Evolutionary conservation across 768 basidiomycete species (phyloP).

Genomic region (Leccinum subgranulosum): DNA sequence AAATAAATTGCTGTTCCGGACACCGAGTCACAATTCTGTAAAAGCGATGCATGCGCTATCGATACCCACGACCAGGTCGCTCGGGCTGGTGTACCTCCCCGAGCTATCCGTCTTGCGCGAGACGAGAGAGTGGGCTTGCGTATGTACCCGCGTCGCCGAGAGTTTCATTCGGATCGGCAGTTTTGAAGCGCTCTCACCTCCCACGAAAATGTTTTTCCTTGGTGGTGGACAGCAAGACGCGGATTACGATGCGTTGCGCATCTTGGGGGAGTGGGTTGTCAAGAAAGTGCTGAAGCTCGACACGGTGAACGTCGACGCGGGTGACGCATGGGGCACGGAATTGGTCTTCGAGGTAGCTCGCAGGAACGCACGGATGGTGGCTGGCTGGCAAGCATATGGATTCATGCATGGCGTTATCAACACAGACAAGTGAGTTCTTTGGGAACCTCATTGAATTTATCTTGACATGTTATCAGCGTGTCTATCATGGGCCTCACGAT

Average conservation of each 20-base stretch:
- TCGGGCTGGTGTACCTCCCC: constrained; percentile 76
- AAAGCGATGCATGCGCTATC: constrained; percentile 72
- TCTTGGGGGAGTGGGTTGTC: constrained; percentile 74
- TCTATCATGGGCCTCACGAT: constrained; percentile 75
- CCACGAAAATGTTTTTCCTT: constrained; percentile 58
- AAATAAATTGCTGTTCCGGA: not conserved
- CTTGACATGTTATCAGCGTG: constrained; percentile 43
- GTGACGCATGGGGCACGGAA: constrained; percentile 64
- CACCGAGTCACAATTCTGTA: constrained; percentile 7
- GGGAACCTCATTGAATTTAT: not conserved
- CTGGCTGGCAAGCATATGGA: constrained; percentile 92
- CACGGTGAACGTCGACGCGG: constrained; percentile 37
- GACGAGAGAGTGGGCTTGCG: constrained; percentile 61
- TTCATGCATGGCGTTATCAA: constrained; percentile 98
- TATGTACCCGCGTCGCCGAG: constrained; percentile 80
- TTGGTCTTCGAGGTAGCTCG: constrained; percentile 76
- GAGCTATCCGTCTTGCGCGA: constrained; percentile 76
- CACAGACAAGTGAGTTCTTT: constrained; percentile 77
- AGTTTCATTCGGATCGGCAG: constrained; percentile 91
- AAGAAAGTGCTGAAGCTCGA: constrained; percentile 53
- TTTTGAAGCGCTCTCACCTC: constrained; percentile 83
- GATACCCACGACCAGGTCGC: constrained; percentile 86
- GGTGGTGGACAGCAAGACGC: constrained; percentile 75
- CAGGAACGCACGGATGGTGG: constrained; percentile 90
- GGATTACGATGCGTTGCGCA: constrained; percentile 70